phyloP scores from a whole-genome alignment of 2,329 filamentous ascomycete species.

The Alternaria brassicae region DNA sequence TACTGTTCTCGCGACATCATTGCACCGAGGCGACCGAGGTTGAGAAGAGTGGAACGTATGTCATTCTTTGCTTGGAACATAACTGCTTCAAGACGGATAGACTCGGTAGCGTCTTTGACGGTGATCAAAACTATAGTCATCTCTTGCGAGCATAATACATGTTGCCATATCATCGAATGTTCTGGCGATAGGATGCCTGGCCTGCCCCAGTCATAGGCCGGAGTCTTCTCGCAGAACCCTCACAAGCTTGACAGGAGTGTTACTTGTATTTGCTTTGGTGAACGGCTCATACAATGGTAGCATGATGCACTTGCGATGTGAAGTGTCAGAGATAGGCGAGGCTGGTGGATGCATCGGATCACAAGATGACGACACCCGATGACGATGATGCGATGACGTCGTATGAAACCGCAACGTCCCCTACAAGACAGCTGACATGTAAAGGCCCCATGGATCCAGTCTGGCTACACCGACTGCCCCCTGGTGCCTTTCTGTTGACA shows the following conservation, averaged over 20 bases:
- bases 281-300: neutral
- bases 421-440: conserved; percentile 3
- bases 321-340: neutral
- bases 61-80: neutral
- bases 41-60: neutral
- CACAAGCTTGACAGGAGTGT: neutral
- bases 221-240: neutral
- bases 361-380: neutral
- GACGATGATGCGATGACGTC: conserved; percentile 7
- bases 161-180: neutral
- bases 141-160: neutral
- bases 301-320: neutral
- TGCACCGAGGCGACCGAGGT: neutral
- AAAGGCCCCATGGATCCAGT: neutral
- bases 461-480: neutral
- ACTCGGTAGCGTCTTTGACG: neutral
- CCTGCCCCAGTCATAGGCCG: neutral
- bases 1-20: conserved; percentile 1
- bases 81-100: neutral
- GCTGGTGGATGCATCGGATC: neutral
- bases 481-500: neutral
- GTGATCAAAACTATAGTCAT: neutral
- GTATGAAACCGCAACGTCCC: neutral
- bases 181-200: neutral
- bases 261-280: neutral